These are phyloP conservation scores for Biancaea sappan DNA, from an alignment of 306 rosid species.

Conservation along the genomic window DNA sequence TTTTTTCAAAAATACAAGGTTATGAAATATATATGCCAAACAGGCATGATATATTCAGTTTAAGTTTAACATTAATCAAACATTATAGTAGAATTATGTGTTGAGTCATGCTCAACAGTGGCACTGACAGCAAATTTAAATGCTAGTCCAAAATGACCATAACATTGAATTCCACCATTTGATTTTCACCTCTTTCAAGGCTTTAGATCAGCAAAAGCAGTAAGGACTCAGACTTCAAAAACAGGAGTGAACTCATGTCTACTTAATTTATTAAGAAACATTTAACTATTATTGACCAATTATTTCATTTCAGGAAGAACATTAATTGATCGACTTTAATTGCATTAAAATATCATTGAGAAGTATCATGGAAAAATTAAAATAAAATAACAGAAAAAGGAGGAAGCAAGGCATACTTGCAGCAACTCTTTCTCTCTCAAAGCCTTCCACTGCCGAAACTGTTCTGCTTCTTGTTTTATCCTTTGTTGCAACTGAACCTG, in stretches of 20 bases:
- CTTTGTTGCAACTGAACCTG: slow-evolving; percentile 93
- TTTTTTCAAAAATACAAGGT: slow-evolving; percentile 34
- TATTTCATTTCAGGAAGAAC: slow-evolving; percentile 19
- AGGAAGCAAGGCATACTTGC: slow-evolving; percentile 56
- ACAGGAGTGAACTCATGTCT: background rate
- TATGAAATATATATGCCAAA: slow-evolving; percentile 21
- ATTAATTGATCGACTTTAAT: background rate
- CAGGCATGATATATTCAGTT: slow-evolving; percentile 12
- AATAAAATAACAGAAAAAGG: background rate
- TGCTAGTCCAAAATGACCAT: background rate
- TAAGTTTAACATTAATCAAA: background rate
- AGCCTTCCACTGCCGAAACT: slow-evolving; percentile 98
- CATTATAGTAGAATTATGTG: background rate
- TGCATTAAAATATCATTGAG: slow-evolving; percentile 6
- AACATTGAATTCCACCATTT: background rate
- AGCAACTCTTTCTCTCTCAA: slow-evolving; percentile 93
- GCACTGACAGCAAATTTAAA: background rate
- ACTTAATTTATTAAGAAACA: background rate
- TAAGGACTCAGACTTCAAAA: slow-evolving; percentile 22
- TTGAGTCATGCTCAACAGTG: slow-evolving; percentile 10
- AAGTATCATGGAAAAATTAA: background rate
- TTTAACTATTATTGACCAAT: background rate
- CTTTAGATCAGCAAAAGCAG: background rate
- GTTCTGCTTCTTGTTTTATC: slow-evolving; percentile 98
- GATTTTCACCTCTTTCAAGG: slow-evolving; percentile 2